Base-by-base conservation (phyloP, 2,329 filamentous ascomycete genomes). In the Sclerotinia sclerotiorum region DNA sequence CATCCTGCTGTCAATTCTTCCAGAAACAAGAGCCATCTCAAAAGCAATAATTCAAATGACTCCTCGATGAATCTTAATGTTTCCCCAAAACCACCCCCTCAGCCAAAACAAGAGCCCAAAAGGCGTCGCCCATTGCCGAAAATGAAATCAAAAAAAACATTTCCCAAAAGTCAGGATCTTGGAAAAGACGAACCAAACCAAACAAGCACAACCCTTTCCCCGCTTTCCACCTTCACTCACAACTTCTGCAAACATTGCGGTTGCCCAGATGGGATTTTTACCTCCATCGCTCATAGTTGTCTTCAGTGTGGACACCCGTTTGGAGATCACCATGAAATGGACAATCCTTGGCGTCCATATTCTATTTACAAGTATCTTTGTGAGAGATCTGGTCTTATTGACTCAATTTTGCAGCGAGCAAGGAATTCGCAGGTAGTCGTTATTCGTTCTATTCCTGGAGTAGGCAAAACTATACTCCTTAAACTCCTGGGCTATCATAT, bases 241-340 rank as follows among this genome's bases (percentile, higher is more conserved):
- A 48, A 10, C 17, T 42, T 27, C 29, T 60, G 42, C 29, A 24
- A 2, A 15, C 1, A n/a, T 1, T 60, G 57, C 21, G 27, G 48
- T n/a, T 60, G 57, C 57, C 19, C 27, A 46, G 24, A 48, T 17
- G 57, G 57, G n/a, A 24, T 60, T 27, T 60, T 60, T 17, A 19
- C 29, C 5, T 32, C 29, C 6, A 29, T 46, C 15, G 10, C n/a
- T 32, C 10, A 27, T n/a, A 15, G 21, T 11, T 60, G 57, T 24
- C 8, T 60, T 42, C 21, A 48, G 2, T 60, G 57, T n/a, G 11
- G 19, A 6, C 57, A 60, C 42, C 15, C 3, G 17, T 17, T 42
- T 17, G 3, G 1, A 13, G 13, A 15, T 17, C 39, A 42, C 39
- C 13, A 42, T 17, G 42, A 46, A 2, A 32, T 48, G 17, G 13